phyloP scores from a whole-genome alignment of 2,329 filamentous ascomycete species.

The Hymenoscyphus fructigenus region DNA sequence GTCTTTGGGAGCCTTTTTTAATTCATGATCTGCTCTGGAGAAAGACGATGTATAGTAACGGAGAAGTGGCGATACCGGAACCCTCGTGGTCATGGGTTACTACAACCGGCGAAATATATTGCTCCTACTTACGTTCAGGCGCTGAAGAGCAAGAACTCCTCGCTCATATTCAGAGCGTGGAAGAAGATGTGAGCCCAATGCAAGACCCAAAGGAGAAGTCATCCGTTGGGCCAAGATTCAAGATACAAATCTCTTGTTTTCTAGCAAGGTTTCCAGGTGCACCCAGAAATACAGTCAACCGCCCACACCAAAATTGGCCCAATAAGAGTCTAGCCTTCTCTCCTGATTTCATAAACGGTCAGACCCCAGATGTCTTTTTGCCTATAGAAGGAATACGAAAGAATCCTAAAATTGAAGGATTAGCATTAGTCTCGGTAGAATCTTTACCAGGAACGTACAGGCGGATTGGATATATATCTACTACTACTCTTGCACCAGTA shows the following conservation, averaged over 20 bases:
- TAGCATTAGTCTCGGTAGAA: not conserved
- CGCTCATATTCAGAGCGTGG: not conserved
- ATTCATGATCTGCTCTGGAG: not conserved
- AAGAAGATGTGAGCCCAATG: too few relatives aligned
- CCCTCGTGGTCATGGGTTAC: not conserved
- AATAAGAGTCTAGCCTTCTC: too few relatives aligned
- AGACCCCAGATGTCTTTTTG: not conserved
- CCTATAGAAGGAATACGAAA: not conserved
- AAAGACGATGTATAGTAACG: not conserved
- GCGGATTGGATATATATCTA: not conserved
- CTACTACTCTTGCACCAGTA: too few relatives aligned
- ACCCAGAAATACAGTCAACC: too few relatives aligned
- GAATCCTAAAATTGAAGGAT: not conserved
- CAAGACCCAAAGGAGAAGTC: too few relatives aligned
- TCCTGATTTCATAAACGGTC: not conserved
- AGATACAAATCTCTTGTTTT: too few relatives aligned
- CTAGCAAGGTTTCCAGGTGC: too few relatives aligned
- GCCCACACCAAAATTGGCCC: too few relatives aligned
- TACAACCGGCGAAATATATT: not conserved
- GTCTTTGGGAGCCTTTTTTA: not conserved
- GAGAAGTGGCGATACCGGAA: not conserved
- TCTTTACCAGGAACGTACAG: not conserved
- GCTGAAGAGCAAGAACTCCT: not conserved
- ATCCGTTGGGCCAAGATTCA: too few relatives aligned
- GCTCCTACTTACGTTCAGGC: too few relatives aligned